Conservation (phyloP, 1,284 basidiomycete genomes). For the Sporisorium exsertum region DNA sequence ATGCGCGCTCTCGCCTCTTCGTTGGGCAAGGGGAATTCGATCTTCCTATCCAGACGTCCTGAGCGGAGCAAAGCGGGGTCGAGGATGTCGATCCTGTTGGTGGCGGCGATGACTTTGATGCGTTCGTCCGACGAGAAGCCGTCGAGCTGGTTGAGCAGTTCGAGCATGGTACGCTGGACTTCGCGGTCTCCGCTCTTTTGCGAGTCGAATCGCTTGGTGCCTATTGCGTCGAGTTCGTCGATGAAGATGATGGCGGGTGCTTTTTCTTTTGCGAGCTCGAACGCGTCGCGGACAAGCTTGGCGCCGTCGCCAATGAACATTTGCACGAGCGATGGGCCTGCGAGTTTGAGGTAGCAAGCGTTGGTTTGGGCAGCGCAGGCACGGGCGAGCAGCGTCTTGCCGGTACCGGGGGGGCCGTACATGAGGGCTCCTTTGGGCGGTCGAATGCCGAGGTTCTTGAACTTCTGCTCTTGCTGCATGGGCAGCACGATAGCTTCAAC, state of each 20-base stretch:
- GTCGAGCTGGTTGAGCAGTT: conserved; percentile 89
- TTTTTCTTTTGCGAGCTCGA: conserved; percentile 96
- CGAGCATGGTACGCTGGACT: conserved; percentile 99
- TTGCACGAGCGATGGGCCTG: conserved; percentile 81
- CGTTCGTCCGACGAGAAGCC: conserved; percentile 89
- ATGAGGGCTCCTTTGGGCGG: conserved; percentile 83
- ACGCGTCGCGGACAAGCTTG: conserved; percentile 95
- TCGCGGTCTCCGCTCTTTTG: conserved; percentile 98
- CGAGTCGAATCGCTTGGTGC: conserved; percentile 98
- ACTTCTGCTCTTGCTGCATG: conserved; percentile 84
- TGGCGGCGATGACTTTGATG: conserved; percentile 99
- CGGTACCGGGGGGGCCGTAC: conserved; percentile 88
- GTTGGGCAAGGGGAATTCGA: conserved; percentile 83
- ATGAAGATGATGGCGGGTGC: conserved; percentile 99
- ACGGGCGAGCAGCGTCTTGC: conserved; percentile 94
- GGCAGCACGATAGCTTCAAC: conserved; percentile 83
- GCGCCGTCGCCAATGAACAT: conserved; percentile 97
- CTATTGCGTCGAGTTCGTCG: conserved; percentile 98
- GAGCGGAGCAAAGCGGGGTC: conserved; percentile 82
- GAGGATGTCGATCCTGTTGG: conserved; percentile 98
- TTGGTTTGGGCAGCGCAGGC: conserved; percentile 87
- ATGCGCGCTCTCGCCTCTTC: conserved; percentile 80
- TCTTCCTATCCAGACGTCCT: conserved; percentile 81
- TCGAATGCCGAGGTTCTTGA: conserved; percentile 83
- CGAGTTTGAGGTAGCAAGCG: conserved; percentile 83